A percentile compares a stretch with the other conserved stretches of the same genome.
These are phyloP conservation scores for Mytilinidion resinicola DNA, from an alignment of 495 filamentous ascomycete genomes.

Conservation along the genomic window DNA sequence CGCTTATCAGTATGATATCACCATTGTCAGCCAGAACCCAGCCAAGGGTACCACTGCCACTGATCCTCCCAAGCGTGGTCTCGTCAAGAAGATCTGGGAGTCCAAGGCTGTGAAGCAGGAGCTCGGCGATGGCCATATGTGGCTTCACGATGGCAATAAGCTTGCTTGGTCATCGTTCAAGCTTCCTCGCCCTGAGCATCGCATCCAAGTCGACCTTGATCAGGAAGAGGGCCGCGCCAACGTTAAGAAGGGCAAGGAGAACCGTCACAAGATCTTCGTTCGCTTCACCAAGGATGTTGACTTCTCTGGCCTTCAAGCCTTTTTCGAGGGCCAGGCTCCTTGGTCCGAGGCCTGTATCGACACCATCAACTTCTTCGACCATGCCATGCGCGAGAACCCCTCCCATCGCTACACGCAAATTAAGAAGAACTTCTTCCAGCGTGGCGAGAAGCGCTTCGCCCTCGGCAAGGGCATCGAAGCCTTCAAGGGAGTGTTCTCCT, in stretches of 20 bases:
- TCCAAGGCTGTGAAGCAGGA: slow-evolving; percentile 49
- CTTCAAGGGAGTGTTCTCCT: slow-evolving; percentile 78
- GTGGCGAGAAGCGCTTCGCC: slow-evolving; percentile 35
- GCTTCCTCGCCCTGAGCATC: slow-evolving; percentile 37
- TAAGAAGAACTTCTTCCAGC: slow-evolving; percentile 70
- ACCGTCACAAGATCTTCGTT: slow-evolving; percentile 54
- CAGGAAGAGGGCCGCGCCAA: slow-evolving; percentile 41
- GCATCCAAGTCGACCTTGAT: slow-evolving; percentile 60
- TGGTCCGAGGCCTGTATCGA: slow-evolving; percentile 65
- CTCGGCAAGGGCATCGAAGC: slow-evolving; percentile 61
- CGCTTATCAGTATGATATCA: slow-evolving; percentile 71
- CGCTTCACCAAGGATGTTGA: slow-evolving; percentile 54
- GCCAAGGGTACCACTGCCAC: slow-evolving; percentile 56
- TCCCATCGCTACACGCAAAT: slow-evolving; percentile 56
- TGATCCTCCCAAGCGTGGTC: slow-evolving; percentile 52
- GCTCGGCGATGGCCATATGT: slow-evolving; percentile 43
- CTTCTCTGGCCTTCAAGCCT: slow-evolving; percentile 55
- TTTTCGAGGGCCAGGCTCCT: slow-evolving; percentile 51
- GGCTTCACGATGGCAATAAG: slow-evolving; percentile 73
- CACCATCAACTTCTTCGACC: slow-evolving; percentile 85
- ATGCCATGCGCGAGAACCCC: slow-evolving; percentile 72
- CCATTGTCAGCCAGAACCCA: background rate
- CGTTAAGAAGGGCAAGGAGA: slow-evolving; percentile 33
- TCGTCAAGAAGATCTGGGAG: slow-evolving; percentile 70
- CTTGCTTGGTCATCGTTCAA: slow-evolving; percentile 57